phyloP scores from a whole-genome alignment of 495 filamentous ascomycete genomes.

The Chlorociboria aeruginascens region DNA sequence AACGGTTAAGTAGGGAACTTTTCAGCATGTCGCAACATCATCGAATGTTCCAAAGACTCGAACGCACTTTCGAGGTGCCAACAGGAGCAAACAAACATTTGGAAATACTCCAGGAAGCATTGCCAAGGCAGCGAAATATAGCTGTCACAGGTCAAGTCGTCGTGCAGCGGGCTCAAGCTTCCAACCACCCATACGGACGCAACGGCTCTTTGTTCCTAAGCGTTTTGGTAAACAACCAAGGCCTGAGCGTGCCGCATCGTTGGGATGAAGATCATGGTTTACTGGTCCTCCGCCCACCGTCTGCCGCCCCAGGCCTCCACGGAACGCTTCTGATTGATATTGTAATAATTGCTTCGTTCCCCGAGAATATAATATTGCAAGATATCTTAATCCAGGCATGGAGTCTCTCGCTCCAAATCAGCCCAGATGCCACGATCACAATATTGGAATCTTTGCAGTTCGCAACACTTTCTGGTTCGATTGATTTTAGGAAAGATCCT shows the following conservation, averaged over 20 bases:
- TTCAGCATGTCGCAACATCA: too few species aligned
- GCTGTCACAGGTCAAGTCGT: constrained; percentile 16
- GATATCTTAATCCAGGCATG: constrained; percentile 7
- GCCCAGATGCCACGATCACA: constrained; percentile 14
- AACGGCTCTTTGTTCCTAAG: constrained; percentile 8
- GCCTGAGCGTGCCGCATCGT: constrained; percentile 1
- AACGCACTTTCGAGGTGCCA: constrained; percentile 6
- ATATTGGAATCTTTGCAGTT: constrained; percentile 7
- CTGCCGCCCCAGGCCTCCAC: too few species aligned
- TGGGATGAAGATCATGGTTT: constrained; percentile 8
- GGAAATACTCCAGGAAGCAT: constrained; percentile 6
- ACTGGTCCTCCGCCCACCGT: constrained; percentile 13
- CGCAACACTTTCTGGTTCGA: constrained; percentile 6
- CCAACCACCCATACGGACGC: constrained; percentile 8
- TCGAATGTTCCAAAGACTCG: not conserved
- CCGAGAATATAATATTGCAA: constrained; percentile 10
- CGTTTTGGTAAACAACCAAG: constrained; percentile 8
- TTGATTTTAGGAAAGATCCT: constrained; percentile 3
- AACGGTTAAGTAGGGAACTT: too few species aligned
- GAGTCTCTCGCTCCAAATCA: constrained; percentile 9
- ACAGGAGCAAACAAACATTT: not conserved
- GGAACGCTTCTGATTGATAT: constrained; percentile 12
- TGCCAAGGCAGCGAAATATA: too few species aligned
- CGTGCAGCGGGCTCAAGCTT: constrained; percentile 5
- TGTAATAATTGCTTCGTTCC: constrained; percentile 16